Percentiles rank a stretch among this genome's conserved stretches.
Conservation (phyloP, 1,284 basidiomycete genomes). For the Leccinum pachyderme region DNA sequence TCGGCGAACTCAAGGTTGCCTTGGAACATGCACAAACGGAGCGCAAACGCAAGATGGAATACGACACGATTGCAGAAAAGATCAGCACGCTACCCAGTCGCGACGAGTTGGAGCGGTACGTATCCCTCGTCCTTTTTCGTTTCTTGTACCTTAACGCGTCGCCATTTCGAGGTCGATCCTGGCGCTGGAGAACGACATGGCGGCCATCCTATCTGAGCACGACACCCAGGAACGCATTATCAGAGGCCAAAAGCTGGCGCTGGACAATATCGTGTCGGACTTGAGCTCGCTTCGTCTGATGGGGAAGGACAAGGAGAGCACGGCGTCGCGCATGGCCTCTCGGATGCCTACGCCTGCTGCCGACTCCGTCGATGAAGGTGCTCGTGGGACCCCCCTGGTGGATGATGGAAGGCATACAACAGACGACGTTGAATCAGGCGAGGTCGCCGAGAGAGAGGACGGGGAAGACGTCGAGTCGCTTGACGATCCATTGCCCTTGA, state of each 20-base stretch:
- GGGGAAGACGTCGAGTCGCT: conserved; percentile 38
- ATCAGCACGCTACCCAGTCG: conserved; percentile 74
- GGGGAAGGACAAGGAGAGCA: conserved; percentile 59
- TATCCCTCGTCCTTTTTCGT: conserved; percentile 10
- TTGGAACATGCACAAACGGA: conserved; percentile 75
- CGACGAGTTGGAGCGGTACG: conserved; percentile 70
- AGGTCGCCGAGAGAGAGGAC: conserved; percentile 38
- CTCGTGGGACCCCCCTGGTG: conserved; percentile 21
- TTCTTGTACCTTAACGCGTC: neutral
- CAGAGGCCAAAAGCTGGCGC: conserved; percentile 61
- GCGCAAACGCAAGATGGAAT: conserved; percentile 76
- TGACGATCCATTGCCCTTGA: conserved; percentile 34
- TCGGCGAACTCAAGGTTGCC: conserved; percentile 69
- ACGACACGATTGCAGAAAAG: conserved; percentile 77
- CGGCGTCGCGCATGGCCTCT: conserved; percentile 41
- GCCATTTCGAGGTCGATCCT: conserved; percentile 53
- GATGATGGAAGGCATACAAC: conserved; percentile 44
- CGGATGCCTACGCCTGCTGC: conserved; percentile 47
- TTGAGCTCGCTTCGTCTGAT: conserved; percentile 59
- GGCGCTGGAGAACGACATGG: conserved; percentile 72
- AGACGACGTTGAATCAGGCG: conserved; percentile 35
- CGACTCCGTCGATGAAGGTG: conserved; percentile 36
- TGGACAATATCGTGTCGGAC: conserved; percentile 64
- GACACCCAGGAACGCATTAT: conserved; percentile 67
- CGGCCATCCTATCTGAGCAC: conserved; percentile 68